Base-by-base conservation (phyloP, 2,329 filamentous ascomycete genomes). In the Pseudogymnoascus sp. region DNA sequence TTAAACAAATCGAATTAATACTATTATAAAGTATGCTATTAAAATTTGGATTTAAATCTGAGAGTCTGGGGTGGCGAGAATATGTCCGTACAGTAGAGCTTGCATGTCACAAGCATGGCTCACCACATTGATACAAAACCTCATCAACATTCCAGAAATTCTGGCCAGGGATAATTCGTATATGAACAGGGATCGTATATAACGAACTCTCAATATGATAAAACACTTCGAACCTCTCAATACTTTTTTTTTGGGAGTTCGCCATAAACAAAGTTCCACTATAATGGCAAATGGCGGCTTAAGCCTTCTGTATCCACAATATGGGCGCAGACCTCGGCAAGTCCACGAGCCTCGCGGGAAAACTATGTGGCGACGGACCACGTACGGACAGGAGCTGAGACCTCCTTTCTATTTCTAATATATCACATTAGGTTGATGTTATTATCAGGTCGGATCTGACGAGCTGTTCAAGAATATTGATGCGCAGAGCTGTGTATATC, bases 241-340 rank as follows among this genome's bases (percentile, higher is more conserved):
- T 18, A 18, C 18, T 18, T 54, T 54, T 33, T 22, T 25, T 25
- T 25, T 25, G 22, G 5, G 2, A 54, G 28, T 33, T 35, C 47
- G 28, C 6, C 28, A 20, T 54, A 54, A 54, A 54, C 28, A 54
- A 54, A 54, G 47, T 33, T 35, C 28, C 47, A 54, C 28, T 54
- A 20, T 54, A 54, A 54, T 33, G 47, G 47, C 47, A 12, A n/a
- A 18, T 25, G 16, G 47, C 47, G 47, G 43, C 47, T 54, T 25
- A 12, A 54, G 25, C 25, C 14, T 12, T 54, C 9, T 14, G 47
- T 54, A 54, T 54, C 47, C 47, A 54, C 47, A 54, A 54, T 33
- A 54, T 54, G 33, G 28, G 14, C 47, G 47, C 28, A 54, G 28
- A 54, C 47, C 47, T 54, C 47, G 47, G 47, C 28, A 54, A 54